These are phyloP conservation scores for Alternaria arborescens DNA, from an alignment of 2,329 filamentous ascomycete species.

Conservation along the genomic window DNA sequence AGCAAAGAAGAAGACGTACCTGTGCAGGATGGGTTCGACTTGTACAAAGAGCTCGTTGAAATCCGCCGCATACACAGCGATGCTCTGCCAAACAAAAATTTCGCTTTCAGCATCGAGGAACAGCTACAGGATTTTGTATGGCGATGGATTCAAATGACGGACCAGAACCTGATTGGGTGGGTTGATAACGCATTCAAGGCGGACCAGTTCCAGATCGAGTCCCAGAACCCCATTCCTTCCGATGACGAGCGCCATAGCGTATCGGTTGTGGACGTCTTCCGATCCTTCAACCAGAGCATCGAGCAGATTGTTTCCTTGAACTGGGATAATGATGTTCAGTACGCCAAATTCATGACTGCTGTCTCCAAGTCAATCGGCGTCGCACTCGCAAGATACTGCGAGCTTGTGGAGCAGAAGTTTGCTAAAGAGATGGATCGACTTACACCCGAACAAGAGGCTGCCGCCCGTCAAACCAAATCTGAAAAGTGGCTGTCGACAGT, in stretches of 20 bases:
- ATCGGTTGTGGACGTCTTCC: conserved; percentile 92
- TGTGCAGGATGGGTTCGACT: conserved; percentile 90
- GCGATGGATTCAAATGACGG: conserved; percentile 88
- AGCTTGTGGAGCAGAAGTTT: conserved; percentile 86
- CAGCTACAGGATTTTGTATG: conserved; percentile 92
- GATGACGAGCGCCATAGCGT: conserved; percentile 91
- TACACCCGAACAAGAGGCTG: conserved; percentile 85
- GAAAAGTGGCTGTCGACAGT: conserved; percentile 94
- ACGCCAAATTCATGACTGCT: conserved; percentile 96
- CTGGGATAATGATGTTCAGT: conserved; percentile 93
- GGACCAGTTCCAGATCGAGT: conserved; percentile 82
- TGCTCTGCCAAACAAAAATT: conserved; percentile 74
- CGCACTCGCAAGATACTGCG: conserved; percentile 88
- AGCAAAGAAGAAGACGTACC: conserved; percentile 77
- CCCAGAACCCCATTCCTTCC: conserved; percentile 68
- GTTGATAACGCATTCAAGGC: conserved; percentile 91
- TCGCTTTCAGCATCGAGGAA: conserved; percentile 87
- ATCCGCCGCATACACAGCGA: conserved; percentile 83
- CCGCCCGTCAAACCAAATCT: conserved; percentile 79
- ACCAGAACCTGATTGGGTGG: conserved; percentile 80
- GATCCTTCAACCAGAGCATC: conserved; percentile 89
- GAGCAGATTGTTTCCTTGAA: conserved; percentile 85
- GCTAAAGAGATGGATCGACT: conserved; percentile 91
- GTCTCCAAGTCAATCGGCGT: conserved; percentile 84
- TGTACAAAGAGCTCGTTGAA: conserved; percentile 88